Evolutionary conservation across 1,284 basidiomycete genomes (phyloP).

Genomic region (Boletus holoroseus): DNA sequence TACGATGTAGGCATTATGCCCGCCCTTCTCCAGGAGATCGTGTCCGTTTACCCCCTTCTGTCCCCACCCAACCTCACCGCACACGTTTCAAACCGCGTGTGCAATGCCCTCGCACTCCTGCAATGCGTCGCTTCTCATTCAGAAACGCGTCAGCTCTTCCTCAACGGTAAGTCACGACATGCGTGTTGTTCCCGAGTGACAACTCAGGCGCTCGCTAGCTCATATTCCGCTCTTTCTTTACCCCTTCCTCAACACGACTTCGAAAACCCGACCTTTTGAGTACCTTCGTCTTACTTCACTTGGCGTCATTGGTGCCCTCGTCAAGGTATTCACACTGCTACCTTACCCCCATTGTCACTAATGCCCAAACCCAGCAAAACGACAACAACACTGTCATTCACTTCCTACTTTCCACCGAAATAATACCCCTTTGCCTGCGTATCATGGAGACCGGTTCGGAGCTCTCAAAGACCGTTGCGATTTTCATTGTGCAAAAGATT

Average conservation of each 20-base stretch:
- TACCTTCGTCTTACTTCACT: conserved; percentile 96
- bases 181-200: background rate
- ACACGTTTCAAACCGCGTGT: conserved; percentile 98
- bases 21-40: conserved; percentile 96
- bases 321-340: conserved; percentile 59
- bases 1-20: conserved; percentile 84
- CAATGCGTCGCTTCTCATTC: conserved; percentile 97
- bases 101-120: conserved; percentile 94
- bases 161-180: conserved; percentile 60
- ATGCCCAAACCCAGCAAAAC: conserved; percentile 67
- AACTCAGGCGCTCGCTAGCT: conserved; percentile 46
- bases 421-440: conserved; percentile 96
- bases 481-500: conserved; percentile 99
- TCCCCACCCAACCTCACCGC: conserved; percentile 96
- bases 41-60: conserved; percentile 95
- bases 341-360: background rate
- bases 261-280: conserved; percentile 98
- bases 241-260: conserved; percentile 98
- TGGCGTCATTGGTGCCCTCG: conserved; percentile 96
- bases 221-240: conserved; percentile 99
- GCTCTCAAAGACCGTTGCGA: conserved; percentile 98
- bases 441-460: conserved; percentile 99
- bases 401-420: conserved; percentile 98
- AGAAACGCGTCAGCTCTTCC: conserved; percentile 88
- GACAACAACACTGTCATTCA: conserved; percentile 99